Evolutionary conservation across 768 basidiomycete species (phyloP), one percentile per base, ranked within the genome.

Genomic region (Leccinum obscurum): DNA sequence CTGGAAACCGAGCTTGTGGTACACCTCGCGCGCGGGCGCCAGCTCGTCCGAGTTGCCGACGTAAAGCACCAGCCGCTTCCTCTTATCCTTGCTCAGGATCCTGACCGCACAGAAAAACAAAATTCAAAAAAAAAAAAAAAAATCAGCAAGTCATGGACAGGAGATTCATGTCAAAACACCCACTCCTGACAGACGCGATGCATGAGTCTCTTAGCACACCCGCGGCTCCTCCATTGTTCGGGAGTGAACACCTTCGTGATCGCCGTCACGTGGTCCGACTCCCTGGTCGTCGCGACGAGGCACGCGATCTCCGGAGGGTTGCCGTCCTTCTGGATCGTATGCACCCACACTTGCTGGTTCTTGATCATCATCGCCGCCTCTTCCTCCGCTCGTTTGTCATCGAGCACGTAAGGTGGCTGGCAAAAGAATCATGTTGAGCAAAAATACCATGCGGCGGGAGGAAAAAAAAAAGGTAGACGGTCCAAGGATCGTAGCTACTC

Each of bases 171-270:
- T 11, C 20, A 5, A 7, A 7, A 26, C 6, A 80, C 83, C 60
- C 66, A 87, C 82, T 83, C 69, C 59, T 78, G 71, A 62, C 82
- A 84, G 26, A 90, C 87, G 8, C 76, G 75, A 3, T 85, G 77
- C 0, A 88, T 80, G 14, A 93, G 81, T 5, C 82, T 77, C 63
- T 83, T 82, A 0, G 90, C 90, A 64, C 81, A 87, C 1, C 85
- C 82, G 0, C 70, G 74, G 1, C 80, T 70, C 35, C 86, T 76
- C 79, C 83, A 87, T 1, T 66, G 35, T 0, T 81, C 77, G 51
- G 80, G 73, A 0, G 91, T 90, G 66, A 78, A 88, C 0, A 92
- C 90, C 71, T 92, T 92, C 52, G 87, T 87, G 50, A 93, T 85
- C 0, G 87, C 83, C 3, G 84, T 83, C 28, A 88, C 80, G 6